Percentiles rank a stretch among this genome's conserved stretches.
These are phyloP conservation scores for Colletotrichum echinochloae DNA, from an alignment of 2,329 filamentous ascomycete genomes.

Conservation along the genomic window DNA sequence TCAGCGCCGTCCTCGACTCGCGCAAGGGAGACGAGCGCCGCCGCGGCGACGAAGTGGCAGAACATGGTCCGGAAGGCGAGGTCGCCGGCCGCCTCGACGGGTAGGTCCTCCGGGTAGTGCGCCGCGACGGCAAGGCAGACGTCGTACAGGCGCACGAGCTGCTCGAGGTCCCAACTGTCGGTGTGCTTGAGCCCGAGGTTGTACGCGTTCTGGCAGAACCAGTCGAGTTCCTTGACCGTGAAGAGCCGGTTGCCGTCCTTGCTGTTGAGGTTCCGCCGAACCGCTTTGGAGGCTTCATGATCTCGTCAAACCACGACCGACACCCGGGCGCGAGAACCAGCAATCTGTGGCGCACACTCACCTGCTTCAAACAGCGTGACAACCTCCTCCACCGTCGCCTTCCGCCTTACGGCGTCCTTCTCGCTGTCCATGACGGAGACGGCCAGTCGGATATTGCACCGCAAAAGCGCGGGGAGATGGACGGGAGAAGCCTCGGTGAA, in stretches of 20 bases:
- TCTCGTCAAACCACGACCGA: constrained; percentile 41
- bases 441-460: constrained; percentile 66
- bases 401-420: background rate
- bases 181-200: constrained; percentile 77
- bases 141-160: constrained; percentile 67
- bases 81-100: constrained; percentile 57
- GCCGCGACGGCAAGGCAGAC: constrained; percentile 65
- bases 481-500: constrained; percentile 40
- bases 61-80: constrained; percentile 71
- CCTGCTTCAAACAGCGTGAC: constrained; percentile 63
- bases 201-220: constrained; percentile 87
- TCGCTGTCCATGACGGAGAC: constrained; percentile 53
- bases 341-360: constrained; percentile 41
- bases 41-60: constrained; percentile 76
- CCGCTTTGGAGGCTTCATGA: constrained; percentile 56
- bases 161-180: constrained; percentile 63
- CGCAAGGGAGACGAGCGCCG: constrained; percentile 63
- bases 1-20: constrained; percentile 63
- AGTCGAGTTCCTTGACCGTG: constrained; percentile 76
- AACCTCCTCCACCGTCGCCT: constrained; percentile 57
- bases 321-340: background rate
- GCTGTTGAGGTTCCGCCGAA: constrained; percentile 53
- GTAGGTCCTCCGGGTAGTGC: constrained; percentile 62
- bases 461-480: constrained; percentile 53
- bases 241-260: constrained; percentile 64